Evolutionary conservation across 768 basidiomycete genomes (phyloP).

Genomic region (Lactarius quietus): DNA sequence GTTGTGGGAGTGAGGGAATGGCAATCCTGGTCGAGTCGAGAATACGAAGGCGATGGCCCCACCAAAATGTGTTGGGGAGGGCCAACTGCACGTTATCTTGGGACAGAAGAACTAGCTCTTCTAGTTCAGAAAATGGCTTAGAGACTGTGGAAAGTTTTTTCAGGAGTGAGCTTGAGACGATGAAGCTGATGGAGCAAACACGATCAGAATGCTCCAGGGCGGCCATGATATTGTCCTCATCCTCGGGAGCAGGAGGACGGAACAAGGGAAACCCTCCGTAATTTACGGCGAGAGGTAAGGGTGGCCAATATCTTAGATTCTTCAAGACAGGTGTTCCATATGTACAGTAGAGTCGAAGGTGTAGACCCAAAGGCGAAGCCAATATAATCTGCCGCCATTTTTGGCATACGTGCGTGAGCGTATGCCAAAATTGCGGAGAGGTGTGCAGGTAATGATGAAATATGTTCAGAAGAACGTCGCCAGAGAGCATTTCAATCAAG

Average conservation of each 20-base stretch:
- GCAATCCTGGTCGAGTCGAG: not conserved
- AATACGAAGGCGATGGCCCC: not conserved
- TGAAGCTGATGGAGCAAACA: not conserved
- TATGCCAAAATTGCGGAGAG: not conserved
- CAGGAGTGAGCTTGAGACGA: not conserved
- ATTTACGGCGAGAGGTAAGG: not conserved
- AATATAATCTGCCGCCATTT: not conserved
- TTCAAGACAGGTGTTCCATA: not conserved
- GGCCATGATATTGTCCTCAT: not conserved
- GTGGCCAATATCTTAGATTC: too few relatives aligned
- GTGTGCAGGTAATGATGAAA: not conserved
- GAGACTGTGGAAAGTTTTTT: not conserved
- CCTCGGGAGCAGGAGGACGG: not conserved
- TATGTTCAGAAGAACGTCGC: not conserved
- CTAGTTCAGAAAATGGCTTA: not conserved
- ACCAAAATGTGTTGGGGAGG: not conserved
- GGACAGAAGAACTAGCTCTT: not conserved
- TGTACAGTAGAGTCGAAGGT: not conserved
- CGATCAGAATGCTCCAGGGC: not conserved
- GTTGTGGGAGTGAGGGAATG: not conserved
- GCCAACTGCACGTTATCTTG: not conserved
- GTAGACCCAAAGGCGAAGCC: not conserved
- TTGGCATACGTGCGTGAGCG: not conserved
- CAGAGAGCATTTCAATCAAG: not conserved
- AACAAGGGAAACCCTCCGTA: not conserved